phyloP scores from a whole-genome alignment of 1,139 yeast species.

The Hyphopichia khmerensis region DNA sequence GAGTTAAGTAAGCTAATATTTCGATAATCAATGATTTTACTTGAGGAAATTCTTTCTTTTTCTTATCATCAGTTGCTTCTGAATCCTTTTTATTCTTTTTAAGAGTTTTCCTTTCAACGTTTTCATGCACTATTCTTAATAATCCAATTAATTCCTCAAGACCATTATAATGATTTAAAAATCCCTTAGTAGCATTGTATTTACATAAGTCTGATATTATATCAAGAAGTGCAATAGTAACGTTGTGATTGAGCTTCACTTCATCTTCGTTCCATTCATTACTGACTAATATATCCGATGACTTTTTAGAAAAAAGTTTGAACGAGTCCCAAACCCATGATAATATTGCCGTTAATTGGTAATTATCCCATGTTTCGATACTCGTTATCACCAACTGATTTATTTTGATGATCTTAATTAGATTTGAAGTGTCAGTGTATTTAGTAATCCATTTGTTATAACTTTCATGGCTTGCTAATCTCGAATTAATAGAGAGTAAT shows the following conservation, averaged over 20 bases:
- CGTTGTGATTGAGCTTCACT: conserved; percentile 16
- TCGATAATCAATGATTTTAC: conserved; percentile 63
- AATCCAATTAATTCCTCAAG: conserved; percentile 44
- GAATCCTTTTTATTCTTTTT: conserved; percentile 5
- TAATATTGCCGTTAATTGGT: conserved; percentile 49
- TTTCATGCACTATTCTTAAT: conserved; percentile 49
- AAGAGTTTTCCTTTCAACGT: conserved; percentile 33
- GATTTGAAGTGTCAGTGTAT: not conserved
- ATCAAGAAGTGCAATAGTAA: conserved; percentile 40
- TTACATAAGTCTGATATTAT: conserved; percentile 52
- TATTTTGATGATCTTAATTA: conserved; percentile 18
- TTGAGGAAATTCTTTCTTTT: conserved; percentile 51
- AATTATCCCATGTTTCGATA: conserved; percentile 52
- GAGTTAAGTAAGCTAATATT: conserved; percentile 54
- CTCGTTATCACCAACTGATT: conserved; percentile 48
- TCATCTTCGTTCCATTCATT: conserved; percentile 10
- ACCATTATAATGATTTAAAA: conserved; percentile 50
- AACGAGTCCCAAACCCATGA: conserved; percentile 54
- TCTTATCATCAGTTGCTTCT: conserved; percentile 12
- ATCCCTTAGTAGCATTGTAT: conserved; percentile 51
- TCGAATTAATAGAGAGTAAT: conserved; percentile 13
- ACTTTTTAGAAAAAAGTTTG: conserved; percentile 14
- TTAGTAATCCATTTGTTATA: conserved; percentile 18
- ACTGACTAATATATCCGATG: conserved; percentile 11
- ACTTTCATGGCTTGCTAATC: conserved; percentile 21